Conservation (phyloP, 129 eudicot species). For the Smallanthus sonchifolius region DNA sequence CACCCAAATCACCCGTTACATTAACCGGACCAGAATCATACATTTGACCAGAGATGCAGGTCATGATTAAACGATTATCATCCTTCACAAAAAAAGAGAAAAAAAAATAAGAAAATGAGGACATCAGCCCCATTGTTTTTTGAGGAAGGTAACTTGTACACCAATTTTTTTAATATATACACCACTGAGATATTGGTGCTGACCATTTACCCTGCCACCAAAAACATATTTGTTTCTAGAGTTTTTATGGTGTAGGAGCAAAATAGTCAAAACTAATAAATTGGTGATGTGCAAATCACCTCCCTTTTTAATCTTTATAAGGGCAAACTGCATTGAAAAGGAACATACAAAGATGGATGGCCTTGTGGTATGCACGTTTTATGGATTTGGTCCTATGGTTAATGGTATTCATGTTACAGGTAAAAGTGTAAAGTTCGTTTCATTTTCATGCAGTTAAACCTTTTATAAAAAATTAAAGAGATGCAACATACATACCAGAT, state of each 20-base stretch:
- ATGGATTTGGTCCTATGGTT: no score
- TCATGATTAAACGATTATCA: slow-evolving; percentile 69
- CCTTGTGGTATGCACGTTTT: neutral
- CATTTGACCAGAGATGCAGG: slow-evolving; percentile 85
- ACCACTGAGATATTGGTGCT: neutral
- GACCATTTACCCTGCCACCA: neutral
- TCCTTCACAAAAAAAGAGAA: slow-evolving; percentile 44
- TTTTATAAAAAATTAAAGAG: neutral
- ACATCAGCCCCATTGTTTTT: neutral
- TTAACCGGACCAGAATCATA: slow-evolving; percentile 86
- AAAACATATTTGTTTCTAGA: neutral
- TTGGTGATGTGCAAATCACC: neutral
- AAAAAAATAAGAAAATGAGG: slow-evolving; percentile 9
- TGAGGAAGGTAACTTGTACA: neutral
- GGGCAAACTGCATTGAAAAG: no score
- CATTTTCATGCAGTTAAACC: no score
- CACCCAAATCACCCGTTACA: slow-evolving; percentile 76
- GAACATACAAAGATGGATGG: neutral
- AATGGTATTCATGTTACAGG: no score
- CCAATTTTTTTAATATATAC: neutral
- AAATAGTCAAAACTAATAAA: neutral
- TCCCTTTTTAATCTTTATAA: no score
- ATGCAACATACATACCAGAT: slow-evolving; percentile 40
- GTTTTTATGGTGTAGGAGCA: neutral
- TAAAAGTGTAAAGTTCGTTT: neutral